Percentiles rank a stretch among this genome's conserved stretches.
Conservation (phyloP, 2,329 filamentous ascomycete species). For the Fusarium nanum region DNA sequence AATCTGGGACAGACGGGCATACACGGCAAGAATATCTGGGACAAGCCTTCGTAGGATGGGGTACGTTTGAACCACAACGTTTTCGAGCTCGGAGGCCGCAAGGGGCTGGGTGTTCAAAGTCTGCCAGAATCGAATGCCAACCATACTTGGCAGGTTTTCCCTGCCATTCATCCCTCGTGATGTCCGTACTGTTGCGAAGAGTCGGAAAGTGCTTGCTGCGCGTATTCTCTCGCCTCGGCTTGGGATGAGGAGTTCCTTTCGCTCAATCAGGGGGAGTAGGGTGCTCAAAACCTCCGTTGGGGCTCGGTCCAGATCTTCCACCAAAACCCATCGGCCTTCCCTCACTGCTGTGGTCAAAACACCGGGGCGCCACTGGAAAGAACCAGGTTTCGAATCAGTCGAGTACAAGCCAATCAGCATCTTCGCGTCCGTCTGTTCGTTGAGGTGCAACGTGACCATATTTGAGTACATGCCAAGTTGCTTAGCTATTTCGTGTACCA, state of each 20-base stretch:
- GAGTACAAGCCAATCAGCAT: constrained; percentile 95
- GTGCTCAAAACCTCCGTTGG: constrained; percentile 96
- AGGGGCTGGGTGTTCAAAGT: constrained; percentile 76
- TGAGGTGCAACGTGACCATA: constrained; percentile 95
- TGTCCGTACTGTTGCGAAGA: constrained; percentile 91
- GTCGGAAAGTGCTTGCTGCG: constrained; percentile 85
- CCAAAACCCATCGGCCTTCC: constrained; percentile 95
- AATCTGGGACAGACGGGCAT: constrained; percentile 63
- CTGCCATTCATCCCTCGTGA: constrained; percentile 74
- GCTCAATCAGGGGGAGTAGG: constrained; percentile 90
- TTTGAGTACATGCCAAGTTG: constrained; percentile 81
- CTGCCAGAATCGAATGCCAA: constrained; percentile 90
- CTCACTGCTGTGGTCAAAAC: constrained; percentile 92
- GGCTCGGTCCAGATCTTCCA: constrained; percentile 95
- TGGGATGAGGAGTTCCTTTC: constrained; percentile 89
- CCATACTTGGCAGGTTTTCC: constrained; percentile 76
- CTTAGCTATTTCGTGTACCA: constrained; percentile 84
- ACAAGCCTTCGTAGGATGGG: constrained; percentile 74
- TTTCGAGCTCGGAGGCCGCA: constrained; percentile 74
- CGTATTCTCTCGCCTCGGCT: constrained; percentile 87
- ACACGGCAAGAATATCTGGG: constrained; percentile 69
- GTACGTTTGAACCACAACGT: constrained; percentile 78
- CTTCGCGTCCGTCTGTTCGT: constrained; percentile 98
- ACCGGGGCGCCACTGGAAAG: constrained; percentile 91
- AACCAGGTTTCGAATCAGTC: constrained; percentile 85